Conservation (phyloP, 2,329 filamentous ascomycete genomes). For the Fusarium verrucosum region DNA sequence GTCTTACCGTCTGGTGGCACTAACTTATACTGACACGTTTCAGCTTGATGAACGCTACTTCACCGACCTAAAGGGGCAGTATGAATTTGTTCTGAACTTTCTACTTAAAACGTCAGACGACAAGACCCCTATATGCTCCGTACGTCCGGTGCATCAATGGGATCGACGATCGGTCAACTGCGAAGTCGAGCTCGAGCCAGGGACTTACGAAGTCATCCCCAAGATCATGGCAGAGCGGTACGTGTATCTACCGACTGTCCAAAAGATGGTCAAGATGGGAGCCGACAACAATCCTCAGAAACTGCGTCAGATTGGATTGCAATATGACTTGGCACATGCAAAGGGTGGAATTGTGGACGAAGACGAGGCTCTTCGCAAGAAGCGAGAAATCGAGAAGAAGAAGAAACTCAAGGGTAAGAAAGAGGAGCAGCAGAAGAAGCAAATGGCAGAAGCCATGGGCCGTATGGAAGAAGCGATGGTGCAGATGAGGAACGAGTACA, state of each 20-base stretch:
- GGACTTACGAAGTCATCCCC: constrained; percentile 73
- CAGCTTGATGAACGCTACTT: constrained; percentile 59
- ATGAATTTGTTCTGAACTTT: constrained; percentile 55
- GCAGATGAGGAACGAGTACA: constrained; percentile 40
- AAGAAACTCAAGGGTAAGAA: constrained; percentile 40
- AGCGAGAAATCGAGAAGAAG: constrained; percentile 41
- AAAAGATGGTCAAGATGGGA: constrained; percentile 65
- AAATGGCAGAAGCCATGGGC: constrained; percentile 42
- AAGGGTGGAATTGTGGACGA: constrained; percentile 65
- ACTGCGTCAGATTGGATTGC: constrained; percentile 66
- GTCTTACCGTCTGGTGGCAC: not conserved
- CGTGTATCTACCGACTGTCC: constrained; percentile 58
- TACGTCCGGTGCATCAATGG: constrained; percentile 41
- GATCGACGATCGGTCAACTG: constrained; percentile 73
- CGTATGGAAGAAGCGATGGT: constrained; percentile 41
- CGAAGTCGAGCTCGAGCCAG: constrained; percentile 75
- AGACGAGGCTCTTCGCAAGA: constrained; percentile 51
- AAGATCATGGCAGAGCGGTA: constrained; percentile 68
- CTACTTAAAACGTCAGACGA: constrained; percentile 46
- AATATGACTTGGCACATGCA: constrained; percentile 69
- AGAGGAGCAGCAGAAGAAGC: constrained; percentile 39
- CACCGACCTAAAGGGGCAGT: constrained; percentile 56
- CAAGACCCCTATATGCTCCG: constrained; percentile 36
- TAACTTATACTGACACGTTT: constrained; percentile 9
- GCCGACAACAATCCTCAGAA: constrained; percentile 66